Percentiles rank a stretch among this genome's conserved stretches.
Conservation (phyloP, 176 grass and related monocot genomes). For the Hordeum vulgare region MorexV3_pseudomolecules_assembly NC_058523.1:536948763-536949262, state of each 20-base stretch:
- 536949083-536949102: neutral
- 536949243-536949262: neutral
- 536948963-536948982: neutral
- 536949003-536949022: neutral
- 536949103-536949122: neutral
- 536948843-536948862: neutral
- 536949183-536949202: too few relatives aligned
- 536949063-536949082: neutral
- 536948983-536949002: neutral
- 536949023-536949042: neutral
- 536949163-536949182: too few relatives aligned
- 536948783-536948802: neutral
- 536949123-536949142: neutral
- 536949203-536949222: too few relatives aligned
- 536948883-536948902: neutral
- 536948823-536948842: neutral
- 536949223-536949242: too few relatives aligned
- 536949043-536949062: neutral
- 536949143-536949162: too few relatives aligned
- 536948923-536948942: neutral
- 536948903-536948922: neutral
- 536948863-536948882: neutral
- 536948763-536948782: neutral
- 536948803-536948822: neutral
- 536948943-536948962: neutral